These are phyloP conservation scores for Claviceps sp. DNA, from an alignment of 2,329 filamentous ascomycete species.

Conservation along the genomic window DNA sequence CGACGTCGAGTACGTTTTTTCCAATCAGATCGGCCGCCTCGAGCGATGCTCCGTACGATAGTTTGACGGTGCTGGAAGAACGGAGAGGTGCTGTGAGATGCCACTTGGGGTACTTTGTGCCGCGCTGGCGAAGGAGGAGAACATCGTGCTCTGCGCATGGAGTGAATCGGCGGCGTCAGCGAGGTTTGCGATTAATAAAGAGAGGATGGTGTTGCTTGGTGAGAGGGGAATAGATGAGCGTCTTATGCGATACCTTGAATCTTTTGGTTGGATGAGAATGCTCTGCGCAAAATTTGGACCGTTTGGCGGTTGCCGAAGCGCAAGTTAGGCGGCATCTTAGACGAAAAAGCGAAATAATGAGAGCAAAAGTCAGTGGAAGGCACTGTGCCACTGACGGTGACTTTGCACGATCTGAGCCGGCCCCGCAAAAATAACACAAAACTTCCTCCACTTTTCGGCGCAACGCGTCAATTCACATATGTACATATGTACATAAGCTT, in stretches of 20 bases:
- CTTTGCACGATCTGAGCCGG: too few relatives aligned
- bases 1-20: conserved; percentile 41
- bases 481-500: too few relatives aligned
- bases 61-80: conserved; percentile 17
- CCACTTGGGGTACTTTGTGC: conserved; percentile 22
- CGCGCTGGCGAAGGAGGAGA: conserved; percentile 26
- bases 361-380: neutral
- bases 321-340: neutral
- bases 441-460: too few relatives aligned
- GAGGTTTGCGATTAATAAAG: neutral
- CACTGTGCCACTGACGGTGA: too few relatives aligned
- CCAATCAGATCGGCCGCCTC: conserved; percentile 49
- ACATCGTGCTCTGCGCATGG: conserved; percentile 24
- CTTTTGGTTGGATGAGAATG: conserved; percentile 15
- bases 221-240: neutral
- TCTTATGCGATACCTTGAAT: conserved; percentile 12
- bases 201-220: neutral
- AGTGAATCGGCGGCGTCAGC: neutral
- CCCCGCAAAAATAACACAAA: too few relatives aligned
- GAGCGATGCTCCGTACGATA: conserved; percentile 33
- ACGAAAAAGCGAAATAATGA: neutral
- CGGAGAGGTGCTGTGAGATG: conserved; percentile 24
- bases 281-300: neutral
- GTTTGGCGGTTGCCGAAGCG: neutral
- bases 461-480: too few relatives aligned